phyloP scores from a whole-genome alignment of 306 rosid species.

The Ochetophila trinervis region DNA sequence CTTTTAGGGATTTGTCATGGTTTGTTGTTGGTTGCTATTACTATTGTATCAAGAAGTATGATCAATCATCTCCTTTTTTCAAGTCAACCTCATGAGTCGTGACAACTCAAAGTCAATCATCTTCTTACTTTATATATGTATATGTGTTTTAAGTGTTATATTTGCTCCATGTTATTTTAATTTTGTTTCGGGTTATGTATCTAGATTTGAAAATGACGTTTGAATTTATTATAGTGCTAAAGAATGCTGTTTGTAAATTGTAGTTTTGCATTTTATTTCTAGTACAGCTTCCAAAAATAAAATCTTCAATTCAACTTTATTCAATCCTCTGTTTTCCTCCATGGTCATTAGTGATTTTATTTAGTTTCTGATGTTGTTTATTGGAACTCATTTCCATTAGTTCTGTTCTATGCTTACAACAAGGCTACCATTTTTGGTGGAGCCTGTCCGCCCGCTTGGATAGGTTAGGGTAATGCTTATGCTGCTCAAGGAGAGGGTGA shows the following conservation, averaged over 20 bases:
- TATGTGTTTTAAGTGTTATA: not conserved
- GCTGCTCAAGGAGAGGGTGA: slow-evolving; percentile 98
- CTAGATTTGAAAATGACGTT: too few species aligned
- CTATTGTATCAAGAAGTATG: slow-evolving; percentile 90
- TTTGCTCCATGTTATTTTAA: not conserved
- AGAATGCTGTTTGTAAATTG: too few species aligned
- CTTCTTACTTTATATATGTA: not conserved
- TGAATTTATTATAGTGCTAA: too few species aligned
- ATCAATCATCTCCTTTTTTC: slow-evolving; percentile 83
- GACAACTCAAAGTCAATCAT: not conserved
- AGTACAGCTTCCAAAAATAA: too few species aligned
- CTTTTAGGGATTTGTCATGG: slow-evolving; percentile 87
- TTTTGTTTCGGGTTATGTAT: too few species aligned
- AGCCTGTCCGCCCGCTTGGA: slow-evolving; percentile 94
- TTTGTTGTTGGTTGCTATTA: slow-evolving; percentile 99
- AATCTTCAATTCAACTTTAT: too few species aligned
- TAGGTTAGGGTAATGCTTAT: slow-evolving; percentile 88
- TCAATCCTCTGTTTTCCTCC: not conserved
- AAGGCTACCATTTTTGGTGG: slow-evolving; percentile 92
- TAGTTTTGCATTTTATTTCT: too few species aligned
- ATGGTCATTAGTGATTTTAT: not conserved
- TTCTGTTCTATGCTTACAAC: slow-evolving; percentile 41
- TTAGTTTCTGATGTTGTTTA: not conserved
- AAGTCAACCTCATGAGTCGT: slow-evolving; percentile 56
- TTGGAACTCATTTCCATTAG: slow-evolving; percentile 21